Conservation (phyloP, 2,329 filamentous ascomycete species). For the Colletotrichum gloeosporioides region DNA sequence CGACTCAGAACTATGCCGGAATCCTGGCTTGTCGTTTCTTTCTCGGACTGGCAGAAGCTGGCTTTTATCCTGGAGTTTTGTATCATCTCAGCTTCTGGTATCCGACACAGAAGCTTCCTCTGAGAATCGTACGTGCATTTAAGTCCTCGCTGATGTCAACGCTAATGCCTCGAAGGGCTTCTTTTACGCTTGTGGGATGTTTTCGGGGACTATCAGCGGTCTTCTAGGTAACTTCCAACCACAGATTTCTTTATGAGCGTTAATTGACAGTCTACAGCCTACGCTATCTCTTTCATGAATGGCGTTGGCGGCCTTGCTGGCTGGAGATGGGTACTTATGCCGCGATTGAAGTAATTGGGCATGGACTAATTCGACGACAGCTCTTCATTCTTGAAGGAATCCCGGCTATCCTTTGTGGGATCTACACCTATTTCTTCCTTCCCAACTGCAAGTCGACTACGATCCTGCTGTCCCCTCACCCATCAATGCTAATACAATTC, state of each 20-base stretch:
- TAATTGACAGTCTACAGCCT: constrained; percentile 7
- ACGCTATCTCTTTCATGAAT: constrained; percentile 32
- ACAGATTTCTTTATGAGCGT: fast-evolving
- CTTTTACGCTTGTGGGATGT: constrained; percentile 36
- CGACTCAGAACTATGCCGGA: constrained; percentile 27
- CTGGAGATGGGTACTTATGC: constrained; percentile 27
- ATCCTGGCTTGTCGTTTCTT: constrained; percentile 31
- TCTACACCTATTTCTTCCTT: constrained; percentile 28
- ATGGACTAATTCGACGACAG: constrained; percentile 7
- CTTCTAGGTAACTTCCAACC: constrained; percentile 20
- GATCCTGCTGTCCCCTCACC: not conserved
- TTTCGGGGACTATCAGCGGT: constrained; percentile 36
- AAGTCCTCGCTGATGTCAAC: not conserved
- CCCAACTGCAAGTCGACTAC: constrained; percentile 26
- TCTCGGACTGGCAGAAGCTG: constrained; percentile 31
- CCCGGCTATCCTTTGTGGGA: constrained; percentile 26
- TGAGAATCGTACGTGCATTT: constrained; percentile 30
- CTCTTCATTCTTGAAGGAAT: constrained; percentile 32
- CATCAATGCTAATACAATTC: not conserved
- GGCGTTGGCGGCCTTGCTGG: constrained; percentile 27
- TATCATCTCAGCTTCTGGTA: constrained; percentile 37
- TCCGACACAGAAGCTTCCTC: constrained; percentile 32
- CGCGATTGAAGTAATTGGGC: not conserved
- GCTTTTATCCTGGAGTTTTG: constrained; percentile 33
- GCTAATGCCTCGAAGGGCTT: constrained; percentile 26